A percentile compares a stretch with the other conserved stretches of the same genome.
Conservation (phyloP, 1,284 basidiomycete genomes). For the Uromyces viciae-fabae region DNA sequence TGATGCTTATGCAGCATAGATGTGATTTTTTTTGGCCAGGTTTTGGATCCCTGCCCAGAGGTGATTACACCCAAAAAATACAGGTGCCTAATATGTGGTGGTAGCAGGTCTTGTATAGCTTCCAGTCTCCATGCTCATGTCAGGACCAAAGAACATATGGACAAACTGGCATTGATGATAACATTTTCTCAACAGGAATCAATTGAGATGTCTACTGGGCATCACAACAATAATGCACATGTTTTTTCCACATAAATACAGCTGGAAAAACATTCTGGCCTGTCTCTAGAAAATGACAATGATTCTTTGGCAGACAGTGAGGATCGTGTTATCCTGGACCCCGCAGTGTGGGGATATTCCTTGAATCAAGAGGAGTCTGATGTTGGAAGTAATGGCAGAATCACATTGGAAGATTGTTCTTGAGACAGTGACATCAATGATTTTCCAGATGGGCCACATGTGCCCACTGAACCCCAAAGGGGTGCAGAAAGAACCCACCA, state of each 20-base stretch:
- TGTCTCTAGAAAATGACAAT: not conserved
- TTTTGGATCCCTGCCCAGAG: not conserved
- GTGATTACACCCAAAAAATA: not conserved
- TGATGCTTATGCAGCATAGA: no score
- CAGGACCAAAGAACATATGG: not conserved
- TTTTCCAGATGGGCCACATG: not conserved
- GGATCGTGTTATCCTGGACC: not conserved
- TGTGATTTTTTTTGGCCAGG: not conserved
- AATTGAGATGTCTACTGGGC: not conserved
- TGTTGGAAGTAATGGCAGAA: not conserved
- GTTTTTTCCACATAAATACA: not conserved
- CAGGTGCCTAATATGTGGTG: not conserved
- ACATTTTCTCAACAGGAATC: not conserved
- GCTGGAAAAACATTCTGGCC: not conserved
- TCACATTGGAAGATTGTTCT: not conserved
- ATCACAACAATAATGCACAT: not conserved
- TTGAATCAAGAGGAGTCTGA: not conserved
- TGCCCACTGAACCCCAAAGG: not conserved
- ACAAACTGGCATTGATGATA: not conserved
- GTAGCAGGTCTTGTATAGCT: not conserved
- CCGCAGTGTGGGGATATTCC: not conserved
- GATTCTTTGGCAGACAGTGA: not conserved
- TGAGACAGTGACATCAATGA: not conserved
- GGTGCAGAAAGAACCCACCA: not conserved
- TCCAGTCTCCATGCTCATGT: not conserved